phyloP scores from a whole-genome alignment of 345 rosid species.

The Pseudoturritis turrita region DNA sequence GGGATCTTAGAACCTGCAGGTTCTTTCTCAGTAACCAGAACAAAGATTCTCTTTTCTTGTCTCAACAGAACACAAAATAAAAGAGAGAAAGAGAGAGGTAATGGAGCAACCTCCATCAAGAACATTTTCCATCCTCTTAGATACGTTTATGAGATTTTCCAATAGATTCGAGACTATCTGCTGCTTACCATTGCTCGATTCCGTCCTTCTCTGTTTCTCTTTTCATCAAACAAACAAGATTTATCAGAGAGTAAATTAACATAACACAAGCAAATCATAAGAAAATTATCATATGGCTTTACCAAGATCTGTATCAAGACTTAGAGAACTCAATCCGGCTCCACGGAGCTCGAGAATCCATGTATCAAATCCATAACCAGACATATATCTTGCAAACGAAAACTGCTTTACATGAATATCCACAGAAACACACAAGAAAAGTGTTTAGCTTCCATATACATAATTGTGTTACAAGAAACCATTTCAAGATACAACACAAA shows the following conservation, averaged over 20 bases:
- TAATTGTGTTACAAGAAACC: slow-evolving; percentile 9
- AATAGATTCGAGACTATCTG: slow-evolving; percentile 17
- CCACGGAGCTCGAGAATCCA: slow-evolving; percentile 90
- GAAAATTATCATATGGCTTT: background rate
- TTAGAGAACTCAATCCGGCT: slow-evolving; percentile 63
- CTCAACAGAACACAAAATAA: slow-evolving; percentile 21
- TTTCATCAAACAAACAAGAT: slow-evolving; percentile 49
- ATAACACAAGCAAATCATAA: slow-evolving; percentile 18
- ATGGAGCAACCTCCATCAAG: slow-evolving; percentile 35
- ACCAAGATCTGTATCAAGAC: slow-evolving; percentile 22
- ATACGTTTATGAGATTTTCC: slow-evolving; percentile 30
- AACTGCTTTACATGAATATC: slow-evolving; percentile 34
- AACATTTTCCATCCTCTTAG: slow-evolving; percentile 39
- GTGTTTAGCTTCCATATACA: background rate
- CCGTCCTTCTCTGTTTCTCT: background rate
- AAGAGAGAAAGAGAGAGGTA: background rate
- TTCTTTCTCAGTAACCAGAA: slow-evolving; percentile 8
- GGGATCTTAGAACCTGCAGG: slow-evolving; percentile 23
- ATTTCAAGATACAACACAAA: background rate
- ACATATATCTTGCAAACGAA: slow-evolving; percentile 83
- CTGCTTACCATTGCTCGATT: slow-evolving; percentile 13
- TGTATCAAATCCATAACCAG: slow-evolving; percentile 74
- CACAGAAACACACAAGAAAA: background rate
- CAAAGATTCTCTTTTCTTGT: slow-evolving; percentile 42
- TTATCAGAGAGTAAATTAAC: slow-evolving; percentile 27